A percentile compares a stretch with the other conserved stretches of the same genome.
Evolutionary conservation across 2,329 filamentous ascomycete species (phyloP).

Genomic region (Aureobasidium lini): DNA sequence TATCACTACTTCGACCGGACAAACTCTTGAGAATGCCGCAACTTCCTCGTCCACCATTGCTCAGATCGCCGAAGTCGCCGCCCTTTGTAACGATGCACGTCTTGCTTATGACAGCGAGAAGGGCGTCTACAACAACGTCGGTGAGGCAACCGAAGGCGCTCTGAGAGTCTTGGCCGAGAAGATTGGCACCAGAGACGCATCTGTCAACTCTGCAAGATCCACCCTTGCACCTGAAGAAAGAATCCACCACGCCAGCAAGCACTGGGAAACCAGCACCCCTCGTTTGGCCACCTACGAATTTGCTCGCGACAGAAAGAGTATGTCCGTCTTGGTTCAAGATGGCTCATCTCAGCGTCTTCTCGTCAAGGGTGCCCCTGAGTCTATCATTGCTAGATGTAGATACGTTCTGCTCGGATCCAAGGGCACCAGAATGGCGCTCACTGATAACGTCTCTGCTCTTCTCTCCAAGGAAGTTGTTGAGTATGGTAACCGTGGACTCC

Average conservation of each 20-base stretch:
- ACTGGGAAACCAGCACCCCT: conserved; percentile 69
- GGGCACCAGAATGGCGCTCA: conserved; percentile 69
- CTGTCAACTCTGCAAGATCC: conserved; percentile 46
- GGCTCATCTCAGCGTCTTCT: conserved; percentile 69
- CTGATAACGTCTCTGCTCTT: conserved; percentile 59
- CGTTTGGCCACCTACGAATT: conserved; percentile 90
- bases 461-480: conserved; percentile 74
- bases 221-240: conserved; percentile 48
- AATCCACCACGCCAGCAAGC: conserved; percentile 73
- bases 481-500: conserved; percentile 86
- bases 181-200: conserved; percentile 70
- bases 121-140: conserved; percentile 70
- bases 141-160: conserved; percentile 92
- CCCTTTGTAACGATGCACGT: conserved; percentile 82
- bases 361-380: conserved; percentile 94
- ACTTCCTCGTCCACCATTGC: conserved; percentile 67
- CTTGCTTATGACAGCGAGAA: conserved; percentile 74
- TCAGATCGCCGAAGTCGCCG: conserved; percentile 64
- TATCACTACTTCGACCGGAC: conserved; percentile 58
- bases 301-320: conserved; percentile 95
- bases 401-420: conserved; percentile 69
- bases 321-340: conserved; percentile 84
- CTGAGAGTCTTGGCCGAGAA: conserved; percentile 89
- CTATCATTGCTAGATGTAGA: conserved; percentile 85
- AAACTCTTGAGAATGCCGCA: conserved; percentile 60